These are phyloP conservation scores for Boletus subcaerulescens DNA, from an alignment of 768 basidiomycete species.

Conservation along the genomic window DNA sequence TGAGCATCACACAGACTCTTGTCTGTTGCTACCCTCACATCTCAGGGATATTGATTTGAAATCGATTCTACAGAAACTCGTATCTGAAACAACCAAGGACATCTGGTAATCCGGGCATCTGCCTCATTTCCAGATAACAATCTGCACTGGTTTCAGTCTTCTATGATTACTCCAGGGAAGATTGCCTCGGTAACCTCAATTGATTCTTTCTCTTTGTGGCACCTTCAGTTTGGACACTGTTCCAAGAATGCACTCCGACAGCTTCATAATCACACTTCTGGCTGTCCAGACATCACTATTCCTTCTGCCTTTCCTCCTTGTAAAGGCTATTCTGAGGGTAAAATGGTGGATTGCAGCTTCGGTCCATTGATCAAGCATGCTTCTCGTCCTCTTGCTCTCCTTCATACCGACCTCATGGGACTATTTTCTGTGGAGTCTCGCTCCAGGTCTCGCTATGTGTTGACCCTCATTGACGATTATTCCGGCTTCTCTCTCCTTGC, in stretches of 20 bases:
- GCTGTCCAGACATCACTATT: background rate
- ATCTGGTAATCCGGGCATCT: background rate
- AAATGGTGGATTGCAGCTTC: background rate
- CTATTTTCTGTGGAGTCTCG: background rate
- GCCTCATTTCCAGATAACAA: background rate
- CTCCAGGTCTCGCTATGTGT: accelerated
- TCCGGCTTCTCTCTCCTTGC: background rate
- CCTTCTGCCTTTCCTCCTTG: no score
- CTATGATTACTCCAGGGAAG: background rate
- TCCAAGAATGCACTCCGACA: background rate
- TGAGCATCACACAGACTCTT: background rate
- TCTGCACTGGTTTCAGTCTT: background rate
- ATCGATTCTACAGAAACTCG: no score
- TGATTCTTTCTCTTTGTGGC: background rate
- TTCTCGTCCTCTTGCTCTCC: background rate
- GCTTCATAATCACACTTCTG: background rate
- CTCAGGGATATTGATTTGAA: no score
- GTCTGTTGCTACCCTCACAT: background rate
- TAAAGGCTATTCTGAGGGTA: no score
- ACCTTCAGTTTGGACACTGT: background rate
- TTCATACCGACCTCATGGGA: background rate
- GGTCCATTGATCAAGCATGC: background rate
- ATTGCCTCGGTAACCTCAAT: no score
- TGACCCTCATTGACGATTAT: background rate
- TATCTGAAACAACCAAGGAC: background rate